Evolutionary conservation across 352 stramenopile genomes (phyloP), one percentile per base, ranked within the genome.

Genomic region (Phytopythium sindhum): DNA sequence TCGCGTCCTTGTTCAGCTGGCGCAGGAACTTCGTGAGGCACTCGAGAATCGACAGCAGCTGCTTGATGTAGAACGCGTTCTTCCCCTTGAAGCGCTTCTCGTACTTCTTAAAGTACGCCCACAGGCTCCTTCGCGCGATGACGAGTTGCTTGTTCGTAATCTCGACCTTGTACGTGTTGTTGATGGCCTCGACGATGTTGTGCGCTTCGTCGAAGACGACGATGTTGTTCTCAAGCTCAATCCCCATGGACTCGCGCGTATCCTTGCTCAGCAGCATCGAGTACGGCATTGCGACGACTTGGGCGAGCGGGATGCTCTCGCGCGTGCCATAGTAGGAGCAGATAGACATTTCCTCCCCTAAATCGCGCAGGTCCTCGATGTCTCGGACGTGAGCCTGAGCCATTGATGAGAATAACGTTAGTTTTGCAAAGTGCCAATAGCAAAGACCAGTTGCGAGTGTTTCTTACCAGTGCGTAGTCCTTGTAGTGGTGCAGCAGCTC

Each of bases 121-220:
- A 96, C n/a, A 96, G 63, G 28, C 76, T 89, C 33, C 88, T 74
- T 35, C 86, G 72, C 10, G 82, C 78, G 24, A 91, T 73, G 1
- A 94, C 81, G 9, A 93, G 63, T 57, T 93, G 75, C 53, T 92
- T 94, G 64, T 74, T 92, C 24, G 75, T 81, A 12, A 93, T 80
- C 37, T 83, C 64, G 15, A 93, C 83, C 45, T 88, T 92, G 72
- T 98, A 94, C 10, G 89, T 95, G 62, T 82, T 87, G 67, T 97
- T 97, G 61, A 99, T 89, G 14, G 97, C 91, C 65, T 99, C 96
- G 10, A 98, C 84, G 45, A 99, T 89, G 73, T 99, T 99, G 76
- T 99, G 98, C 19, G 97, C 98, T 73, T 99, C 98, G 72, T 99
- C 98, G 45, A 99, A 90, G 12, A 99, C 81, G 19, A 99, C 87